A percentile compares a stretch with the other conserved stretches of the same genome.
Evolutionary conservation across 176 grass and related monocot species (phyloP).

Genomic region (Hyparrhenia diplandra): DNA sequence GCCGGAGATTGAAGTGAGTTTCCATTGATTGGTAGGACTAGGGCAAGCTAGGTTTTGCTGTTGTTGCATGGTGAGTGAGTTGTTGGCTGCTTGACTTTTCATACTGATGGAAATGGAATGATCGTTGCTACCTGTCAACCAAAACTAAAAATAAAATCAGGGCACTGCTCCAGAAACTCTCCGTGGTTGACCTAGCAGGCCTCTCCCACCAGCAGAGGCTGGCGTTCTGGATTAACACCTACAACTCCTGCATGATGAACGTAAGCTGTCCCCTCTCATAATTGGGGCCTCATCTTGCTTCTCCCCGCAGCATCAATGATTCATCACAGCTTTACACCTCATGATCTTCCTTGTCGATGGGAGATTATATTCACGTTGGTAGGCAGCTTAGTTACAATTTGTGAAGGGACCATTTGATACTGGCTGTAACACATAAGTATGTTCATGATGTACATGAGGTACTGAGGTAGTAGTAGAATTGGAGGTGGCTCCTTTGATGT

Average conservation of each 20-base stretch:
- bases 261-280: slow-evolving; percentile 48
- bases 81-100: slow-evolving; percentile 9
- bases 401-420: not conserved
- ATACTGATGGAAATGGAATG: not conserved
- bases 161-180: slow-evolving; percentile 50
- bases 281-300: slow-evolving; percentile 19
- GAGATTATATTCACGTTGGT: not conserved
- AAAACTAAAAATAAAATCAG: slow-evolving; percentile 22
- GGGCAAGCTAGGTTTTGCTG: not conserved
- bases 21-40: slow-evolving; percentile 22
- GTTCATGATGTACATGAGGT: not conserved
- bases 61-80: not conserved
- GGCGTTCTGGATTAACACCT: slow-evolving; percentile 91
- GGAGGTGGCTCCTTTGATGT: not conserved
- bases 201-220: slow-evolving; percentile 70
- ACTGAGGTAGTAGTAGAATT: not conserved
- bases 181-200: slow-evolving; percentile 43
- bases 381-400: not conserved
- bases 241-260: slow-evolving; percentile 87
- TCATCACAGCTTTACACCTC: not conserved
- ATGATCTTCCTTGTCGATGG: not conserved
- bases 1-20: slow-evolving; percentile 69
- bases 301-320: slow-evolving; percentile 6
- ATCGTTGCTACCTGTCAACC: slow-evolving; percentile 9
- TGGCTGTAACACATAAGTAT: not conserved